Evolutionary conservation across 805 yeast genomes (phyloP).

Genomic region (Millerago galiae): DNA sequence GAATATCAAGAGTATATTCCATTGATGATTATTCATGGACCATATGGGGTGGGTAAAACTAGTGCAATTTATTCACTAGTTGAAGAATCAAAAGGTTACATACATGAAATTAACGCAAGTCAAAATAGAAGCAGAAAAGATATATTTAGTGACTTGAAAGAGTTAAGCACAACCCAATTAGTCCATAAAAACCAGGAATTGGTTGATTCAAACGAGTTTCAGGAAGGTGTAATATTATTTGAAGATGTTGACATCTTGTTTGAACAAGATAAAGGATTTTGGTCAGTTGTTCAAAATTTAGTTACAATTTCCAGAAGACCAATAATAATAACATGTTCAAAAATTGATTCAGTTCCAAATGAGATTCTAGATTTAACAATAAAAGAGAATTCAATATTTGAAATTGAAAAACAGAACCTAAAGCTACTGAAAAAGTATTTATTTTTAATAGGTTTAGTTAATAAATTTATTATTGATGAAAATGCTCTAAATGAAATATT

Average conservation of each 20-base stretch:
- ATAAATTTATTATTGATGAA: constrained; percentile 30
- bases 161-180: constrained; percentile 77
- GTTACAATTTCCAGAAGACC: constrained; percentile 62
- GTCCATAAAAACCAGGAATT: constrained; percentile 42
- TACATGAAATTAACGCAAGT: constrained; percentile 78
- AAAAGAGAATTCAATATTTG: constrained; percentile 35
- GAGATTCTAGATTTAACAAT: constrained; percentile 39
- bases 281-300: constrained; percentile 63
- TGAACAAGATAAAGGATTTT: constrained; percentile 70
- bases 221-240: constrained; percentile 64
- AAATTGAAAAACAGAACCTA: constrained; percentile 18
- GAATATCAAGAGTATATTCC: constrained; percentile 44
- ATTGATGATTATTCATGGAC: constrained; percentile 61
- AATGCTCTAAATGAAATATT: constrained; percentile 27
- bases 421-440: constrained; percentile 31
- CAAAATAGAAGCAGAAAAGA: constrained; percentile 68
- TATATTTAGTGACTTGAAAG: constrained; percentile 56
- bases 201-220: constrained; percentile 26
- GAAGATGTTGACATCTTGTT: constrained; percentile 84
- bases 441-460: constrained; percentile 32
- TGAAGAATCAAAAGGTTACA: constrained; percentile 56
- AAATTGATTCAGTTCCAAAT: constrained; percentile 40
- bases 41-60: constrained; percentile 73
- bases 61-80: constrained; percentile 64
- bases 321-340: constrained; percentile 58